These are phyloP conservation scores for Falciphora oryzae DNA, from an alignment of 2,329 filamentous ascomycete genomes.

Conservation along the genomic window DNA sequence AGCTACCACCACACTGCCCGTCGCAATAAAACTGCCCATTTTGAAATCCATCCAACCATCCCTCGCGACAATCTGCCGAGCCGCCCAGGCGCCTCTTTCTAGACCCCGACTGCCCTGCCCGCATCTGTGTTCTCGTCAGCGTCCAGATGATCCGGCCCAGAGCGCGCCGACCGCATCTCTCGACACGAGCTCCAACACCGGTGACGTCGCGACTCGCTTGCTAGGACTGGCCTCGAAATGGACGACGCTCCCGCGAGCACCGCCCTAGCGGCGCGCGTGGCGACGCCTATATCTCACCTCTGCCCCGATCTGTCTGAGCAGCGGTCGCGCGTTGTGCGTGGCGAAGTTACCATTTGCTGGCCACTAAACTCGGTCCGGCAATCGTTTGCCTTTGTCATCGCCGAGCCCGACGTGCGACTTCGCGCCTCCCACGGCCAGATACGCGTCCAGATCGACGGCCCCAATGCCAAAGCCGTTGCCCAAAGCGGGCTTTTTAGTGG, in stretches of 20 bases:
- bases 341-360: slow-evolving; percentile 81
- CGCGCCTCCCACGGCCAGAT: slow-evolving; percentile 75
- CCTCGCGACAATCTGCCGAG: neutral
- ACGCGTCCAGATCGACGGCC: slow-evolving; percentile 66
- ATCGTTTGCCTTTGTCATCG: slow-evolving; percentile 72
- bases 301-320: slow-evolving; percentile 39
- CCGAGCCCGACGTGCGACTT: slow-evolving; percentile 77
- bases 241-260: slow-evolving; percentile 2
- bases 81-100: neutral
- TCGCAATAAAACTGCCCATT: neutral
- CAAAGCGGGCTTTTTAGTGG: slow-evolving; percentile 67
- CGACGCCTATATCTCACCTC: slow-evolving; percentile 48
- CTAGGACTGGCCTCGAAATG: neutral
- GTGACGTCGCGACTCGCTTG: neutral
- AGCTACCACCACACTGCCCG: neutral
- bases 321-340: slow-evolving; percentile 48
- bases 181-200: neutral
- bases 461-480: slow-evolving; percentile 64
- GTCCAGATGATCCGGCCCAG: slow-evolving; percentile 1
- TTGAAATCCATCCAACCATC: neutral
- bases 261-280: slow-evolving; percentile 8
- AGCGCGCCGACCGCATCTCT: neutral
- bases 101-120: neutral
- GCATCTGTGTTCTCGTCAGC: slow-evolving; percentile 2
- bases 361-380: slow-evolving; percentile 76